These are phyloP conservation scores for Mycena indigotica DNA, from an alignment of 768 basidiomycete species.

Conservation along the genomic window DNA sequence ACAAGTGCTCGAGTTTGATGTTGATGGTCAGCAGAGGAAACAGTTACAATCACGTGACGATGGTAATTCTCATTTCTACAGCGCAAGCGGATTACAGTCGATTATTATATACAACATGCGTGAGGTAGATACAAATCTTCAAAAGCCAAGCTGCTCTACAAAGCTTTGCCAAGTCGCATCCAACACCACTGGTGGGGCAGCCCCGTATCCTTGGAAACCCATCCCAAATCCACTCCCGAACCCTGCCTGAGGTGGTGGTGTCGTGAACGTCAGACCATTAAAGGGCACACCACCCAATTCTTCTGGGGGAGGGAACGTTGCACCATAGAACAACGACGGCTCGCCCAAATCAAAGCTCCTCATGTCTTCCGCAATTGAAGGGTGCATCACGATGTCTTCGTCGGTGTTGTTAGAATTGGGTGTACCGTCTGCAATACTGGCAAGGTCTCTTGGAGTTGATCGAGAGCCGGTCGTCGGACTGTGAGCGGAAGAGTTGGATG, in stretches of 20 bases:
- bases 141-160: constrained; percentile 67
- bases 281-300: constrained; percentile 36
- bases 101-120: constrained; percentile 17
- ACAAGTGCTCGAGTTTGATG: no score
- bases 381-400: constrained; percentile 40
- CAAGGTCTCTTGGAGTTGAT: constrained; percentile 1
- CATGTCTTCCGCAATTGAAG: constrained; percentile 58
- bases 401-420: constrained; percentile 5
- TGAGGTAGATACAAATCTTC: not conserved
- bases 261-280: constrained; percentile 4
- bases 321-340: constrained; percentile 24
- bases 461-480: not conserved
- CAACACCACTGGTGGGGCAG: constrained; percentile 39
- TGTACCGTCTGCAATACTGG: not conserved
- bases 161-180: constrained; percentile 71
- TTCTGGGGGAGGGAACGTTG: constrained; percentile 27
- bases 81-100: no score
- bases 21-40: no score
- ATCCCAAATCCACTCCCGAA: not conserved
- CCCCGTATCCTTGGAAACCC: constrained; percentile 4
- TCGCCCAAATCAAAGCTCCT: constrained; percentile 36
- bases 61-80: no score
- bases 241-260: not conserved
- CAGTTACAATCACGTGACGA: no score
- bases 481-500: constrained; percentile 2